These are phyloP conservation scores for Lipomyces orientalis DNA, from an alignment of 805 yeast genomes.

Conservation along the genomic window DNA sequence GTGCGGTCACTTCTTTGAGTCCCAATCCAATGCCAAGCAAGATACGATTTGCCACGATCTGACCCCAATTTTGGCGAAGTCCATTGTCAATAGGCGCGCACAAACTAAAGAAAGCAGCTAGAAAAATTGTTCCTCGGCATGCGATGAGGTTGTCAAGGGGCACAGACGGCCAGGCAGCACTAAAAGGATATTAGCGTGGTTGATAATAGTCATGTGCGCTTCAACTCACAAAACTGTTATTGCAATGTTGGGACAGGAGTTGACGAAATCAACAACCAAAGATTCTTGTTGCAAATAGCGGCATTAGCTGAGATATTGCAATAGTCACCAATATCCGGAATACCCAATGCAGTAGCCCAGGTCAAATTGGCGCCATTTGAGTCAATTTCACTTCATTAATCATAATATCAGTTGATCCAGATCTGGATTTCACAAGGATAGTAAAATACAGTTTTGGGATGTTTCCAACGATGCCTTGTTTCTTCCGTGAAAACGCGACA, in stretches of 20 bases:
- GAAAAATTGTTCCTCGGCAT: constrained; percentile 64
- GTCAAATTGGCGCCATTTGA: constrained; percentile 66
- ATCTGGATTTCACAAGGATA: constrained; percentile 67
- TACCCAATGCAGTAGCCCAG: constrained; percentile 48
- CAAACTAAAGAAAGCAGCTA: constrained; percentile 62
- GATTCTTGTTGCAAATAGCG: constrained; percentile 42
- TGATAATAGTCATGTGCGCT: constrained; percentile 59
- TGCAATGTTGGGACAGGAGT: constrained; percentile 67
- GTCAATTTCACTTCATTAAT: constrained; percentile 53
- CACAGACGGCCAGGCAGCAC: constrained; percentile 64
- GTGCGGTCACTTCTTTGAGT: constrained; percentile 68
- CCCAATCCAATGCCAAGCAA: constrained; percentile 70
- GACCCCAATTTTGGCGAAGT: constrained; percentile 64
- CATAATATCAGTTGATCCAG: constrained; percentile 61
- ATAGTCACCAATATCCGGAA: background rate
- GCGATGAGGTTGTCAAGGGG: constrained; percentile 59
- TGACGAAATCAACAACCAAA: constrained; percentile 63
- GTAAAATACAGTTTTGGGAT: constrained; percentile 52
- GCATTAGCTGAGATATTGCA: background rate
- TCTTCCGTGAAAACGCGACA: constrained; percentile 50
- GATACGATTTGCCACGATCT: constrained; percentile 63
- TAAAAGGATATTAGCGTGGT: no score
- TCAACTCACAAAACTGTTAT: background rate
- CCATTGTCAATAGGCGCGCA: constrained; percentile 69
- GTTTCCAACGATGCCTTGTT: constrained; percentile 55